These are phyloP conservation scores for Akanthomyces uredinophilus DNA, from an alignment of 2,329 filamentous ascomycete species.

Conservation along the genomic window DNA sequence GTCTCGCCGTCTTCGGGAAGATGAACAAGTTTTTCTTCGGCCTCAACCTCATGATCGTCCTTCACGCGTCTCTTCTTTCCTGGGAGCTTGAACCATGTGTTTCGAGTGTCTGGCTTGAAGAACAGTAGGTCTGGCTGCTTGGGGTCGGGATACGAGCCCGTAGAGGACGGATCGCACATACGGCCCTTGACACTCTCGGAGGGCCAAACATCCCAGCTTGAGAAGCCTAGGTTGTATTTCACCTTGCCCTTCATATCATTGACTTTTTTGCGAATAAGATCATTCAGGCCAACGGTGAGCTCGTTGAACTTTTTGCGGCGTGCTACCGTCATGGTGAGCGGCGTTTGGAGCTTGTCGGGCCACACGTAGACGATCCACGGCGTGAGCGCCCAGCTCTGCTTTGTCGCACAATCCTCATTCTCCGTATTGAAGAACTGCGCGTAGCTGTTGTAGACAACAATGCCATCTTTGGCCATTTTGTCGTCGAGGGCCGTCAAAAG, in stretches of 20 bases:
- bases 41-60: too few species aligned
- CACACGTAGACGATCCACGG: too few species aligned
- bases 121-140: constrained; percentile 28
- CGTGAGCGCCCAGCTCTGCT: background rate
- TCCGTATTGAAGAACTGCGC: constrained; percentile 30
- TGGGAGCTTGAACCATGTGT: too few species aligned
- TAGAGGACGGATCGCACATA: constrained; percentile 23
- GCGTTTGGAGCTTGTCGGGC: too few species aligned
- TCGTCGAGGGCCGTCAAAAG: constrained; percentile 23
- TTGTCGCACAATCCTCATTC: constrained; percentile 20
- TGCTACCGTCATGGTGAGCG: constrained; percentile 18
- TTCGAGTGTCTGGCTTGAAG: constrained; percentile 25
- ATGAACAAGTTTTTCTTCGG: too few species aligned
- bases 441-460: constrained; percentile 27
- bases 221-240: constrained; percentile 11
- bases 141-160: constrained; percentile 26
- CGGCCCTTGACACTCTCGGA: constrained; percentile 24
- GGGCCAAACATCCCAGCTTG: constrained; percentile 25
- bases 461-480: constrained; percentile 26
- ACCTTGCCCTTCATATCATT: constrained; percentile 23
- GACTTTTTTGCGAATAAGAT: constrained; percentile 19
- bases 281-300: constrained; percentile 24
- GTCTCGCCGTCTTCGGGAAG: too few species aligned
- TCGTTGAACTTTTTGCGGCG: constrained; percentile 28
- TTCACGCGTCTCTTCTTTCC: too few species aligned